phyloP scores from a whole-genome alignment of 352 stramenopile species.

The Phytophthora capsici region DNA sequence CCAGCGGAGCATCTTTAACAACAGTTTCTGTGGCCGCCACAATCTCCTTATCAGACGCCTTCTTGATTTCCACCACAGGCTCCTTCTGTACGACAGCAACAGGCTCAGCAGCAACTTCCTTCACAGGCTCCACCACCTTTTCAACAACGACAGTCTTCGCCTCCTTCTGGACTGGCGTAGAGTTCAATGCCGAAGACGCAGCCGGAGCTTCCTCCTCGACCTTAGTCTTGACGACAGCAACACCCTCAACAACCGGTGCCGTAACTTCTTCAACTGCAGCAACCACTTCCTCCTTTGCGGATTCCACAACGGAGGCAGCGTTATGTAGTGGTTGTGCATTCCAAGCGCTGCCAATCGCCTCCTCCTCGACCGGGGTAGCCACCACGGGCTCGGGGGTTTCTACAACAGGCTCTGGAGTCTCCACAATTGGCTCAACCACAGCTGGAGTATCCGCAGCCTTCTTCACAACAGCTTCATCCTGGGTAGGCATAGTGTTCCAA shows the following conservation, averaged over 20 bases:
- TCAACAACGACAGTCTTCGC: conserved; percentile 10
- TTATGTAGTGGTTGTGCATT: conserved; percentile 30
- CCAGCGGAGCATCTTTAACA: conserved; percentile 26
- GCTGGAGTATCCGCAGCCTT: not conserved
- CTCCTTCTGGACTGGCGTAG: conserved; percentile 27
- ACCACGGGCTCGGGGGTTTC: conserved; percentile 8
- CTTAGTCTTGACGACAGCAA: conserved; percentile 17
- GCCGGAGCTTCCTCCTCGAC: conserved; percentile 20
- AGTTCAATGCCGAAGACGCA: conserved; percentile 37
- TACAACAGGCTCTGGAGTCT: conserved; percentile 7
- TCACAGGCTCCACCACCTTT: conserved; percentile 19
- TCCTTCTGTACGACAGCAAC: conserved; percentile 11
- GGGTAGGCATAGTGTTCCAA: conserved; percentile 39
- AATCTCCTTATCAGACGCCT: conserved; percentile 26
- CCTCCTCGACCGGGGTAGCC: conserved; percentile 9
- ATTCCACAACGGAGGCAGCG: conserved; percentile 1
- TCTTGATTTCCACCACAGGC: conserved; percentile 7
- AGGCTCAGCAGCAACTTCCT: conserved; percentile 18
- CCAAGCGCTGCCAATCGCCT: conserved; percentile 32
- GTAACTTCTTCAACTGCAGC: conserved; percentile 13
- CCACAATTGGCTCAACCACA: conserved; percentile 13
- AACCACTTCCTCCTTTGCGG: conserved; percentile 23
- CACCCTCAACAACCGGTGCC: conserved; percentile 9
- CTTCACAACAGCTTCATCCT: conserved; percentile 27
- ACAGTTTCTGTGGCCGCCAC: conserved; percentile 20